Conservation (phyloP, 305 asterid species). For the Fraxinus xanthoxyloides region DNA sequence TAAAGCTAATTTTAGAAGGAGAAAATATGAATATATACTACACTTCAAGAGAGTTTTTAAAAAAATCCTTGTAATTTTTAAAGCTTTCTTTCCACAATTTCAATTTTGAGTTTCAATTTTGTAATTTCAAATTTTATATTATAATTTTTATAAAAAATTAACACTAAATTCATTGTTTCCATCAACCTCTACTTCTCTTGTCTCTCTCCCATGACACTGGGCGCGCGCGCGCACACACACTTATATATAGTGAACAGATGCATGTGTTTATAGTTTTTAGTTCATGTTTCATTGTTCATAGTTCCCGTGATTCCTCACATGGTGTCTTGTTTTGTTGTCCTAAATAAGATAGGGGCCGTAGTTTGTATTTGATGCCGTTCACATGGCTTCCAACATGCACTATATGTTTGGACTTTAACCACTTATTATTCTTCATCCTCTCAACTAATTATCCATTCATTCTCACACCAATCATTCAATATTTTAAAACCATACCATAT, state of each 20-base stretch:
- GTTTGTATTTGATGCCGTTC: slow-evolving; percentile 39
- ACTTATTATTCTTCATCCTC: slow-evolving; percentile 22
- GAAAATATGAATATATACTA: no score
- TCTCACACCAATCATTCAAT: slow-evolving; percentile 21
- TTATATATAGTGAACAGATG: no score
- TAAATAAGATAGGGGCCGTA: slow-evolving; percentile 23
- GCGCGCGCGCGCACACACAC: no score
- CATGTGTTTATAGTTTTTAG: slow-evolving; percentile 19
- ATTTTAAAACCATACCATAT: neutral
- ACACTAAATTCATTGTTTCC: no score
- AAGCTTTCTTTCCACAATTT: no score
- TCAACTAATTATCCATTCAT: slow-evolving; percentile 27
- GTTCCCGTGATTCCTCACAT: slow-evolving; percentile 43
- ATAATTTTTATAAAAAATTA: no score
- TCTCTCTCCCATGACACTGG: no score
- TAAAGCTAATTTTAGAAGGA: neutral
- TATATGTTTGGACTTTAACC: slow-evolving; percentile 16
- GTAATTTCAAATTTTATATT: no score
- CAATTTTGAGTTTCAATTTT: no score
- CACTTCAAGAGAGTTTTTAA: no score
- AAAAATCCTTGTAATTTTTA: no score
- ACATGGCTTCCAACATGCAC: slow-evolving; percentile 70
- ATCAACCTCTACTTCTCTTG: no score
- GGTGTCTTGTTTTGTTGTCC: slow-evolving; percentile 19
- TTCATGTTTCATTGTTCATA: slow-evolving; percentile 33